Evolutionary conservation across 768 basidiomycete genomes (phyloP).

Genomic region (Amanita polypyramis): DNA sequence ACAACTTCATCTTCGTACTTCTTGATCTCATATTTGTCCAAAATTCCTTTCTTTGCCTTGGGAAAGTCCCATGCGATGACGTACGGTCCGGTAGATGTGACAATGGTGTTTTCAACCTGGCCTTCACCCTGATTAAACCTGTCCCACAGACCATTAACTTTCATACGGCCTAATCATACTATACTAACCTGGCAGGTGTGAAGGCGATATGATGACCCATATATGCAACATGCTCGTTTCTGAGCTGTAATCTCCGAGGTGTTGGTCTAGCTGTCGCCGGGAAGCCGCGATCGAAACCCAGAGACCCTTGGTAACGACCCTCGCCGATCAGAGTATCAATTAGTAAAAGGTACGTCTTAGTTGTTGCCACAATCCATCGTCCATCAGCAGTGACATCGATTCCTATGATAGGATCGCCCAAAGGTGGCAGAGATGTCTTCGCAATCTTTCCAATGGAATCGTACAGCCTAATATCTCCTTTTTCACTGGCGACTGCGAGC

Average conservation of each 20-base stretch:
- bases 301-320: conserved; percentile 69
- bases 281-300: conserved; percentile 93
- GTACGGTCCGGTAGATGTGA: conserved; percentile 87
- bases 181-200: conserved; percentile 78
- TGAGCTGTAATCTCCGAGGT: conserved; percentile 78
- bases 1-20: conserved; percentile 91
- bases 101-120: conserved; percentile 87
- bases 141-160: conserved; percentile 8
- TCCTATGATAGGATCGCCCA: conserved; percentile 92
- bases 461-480: conserved; percentile 93
- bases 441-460: conserved; percentile 97
- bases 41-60: conserved; percentile 86
- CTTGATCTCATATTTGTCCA: conserved; percentile 94
- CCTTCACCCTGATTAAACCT: conserved; percentile 92
- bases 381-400: conserved; percentile 93
- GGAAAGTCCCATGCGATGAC: conserved; percentile 97
- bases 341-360: conserved; percentile 84
- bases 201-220: conserved; percentile 85
- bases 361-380: conserved; percentile 92
- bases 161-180: not conserved
- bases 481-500: conserved; percentile 89
- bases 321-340: conserved; percentile 94
- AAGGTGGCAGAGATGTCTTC: conserved; percentile 91
- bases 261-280: conserved; percentile 90
- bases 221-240: conserved; percentile 86